phyloP scores from a whole-genome alignment of 1,284 basidiomycete species.

The Leccinum subrobustum region DNA sequence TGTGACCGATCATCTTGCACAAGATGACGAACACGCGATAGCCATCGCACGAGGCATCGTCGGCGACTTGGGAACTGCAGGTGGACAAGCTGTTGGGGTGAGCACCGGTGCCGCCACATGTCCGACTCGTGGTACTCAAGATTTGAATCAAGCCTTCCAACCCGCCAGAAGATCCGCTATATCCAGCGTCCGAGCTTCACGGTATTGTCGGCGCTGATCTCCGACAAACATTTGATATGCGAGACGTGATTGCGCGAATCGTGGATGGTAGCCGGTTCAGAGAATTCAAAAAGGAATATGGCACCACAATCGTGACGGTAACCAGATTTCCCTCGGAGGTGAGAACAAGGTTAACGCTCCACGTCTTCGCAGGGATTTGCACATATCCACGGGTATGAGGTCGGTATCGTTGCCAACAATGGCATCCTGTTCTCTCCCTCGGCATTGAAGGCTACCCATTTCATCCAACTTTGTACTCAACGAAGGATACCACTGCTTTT shows the following conservation, averaged over 20 bases:
- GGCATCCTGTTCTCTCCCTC: constrained; percentile 94
- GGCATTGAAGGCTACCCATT: constrained; percentile 91
- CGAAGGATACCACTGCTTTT: constrained; percentile 88
- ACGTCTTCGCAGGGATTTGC: constrained; percentile 73
- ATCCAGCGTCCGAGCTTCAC: constrained; percentile 79
- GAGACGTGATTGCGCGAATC: constrained; percentile 88
- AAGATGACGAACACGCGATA: constrained; percentile 88
- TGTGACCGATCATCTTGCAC: constrained; percentile 90
- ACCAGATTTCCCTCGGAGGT: constrained; percentile 19
- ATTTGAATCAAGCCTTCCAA: constrained; percentile 49
- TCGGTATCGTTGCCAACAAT: constrained; percentile 92
- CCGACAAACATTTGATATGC: constrained; percentile 88
- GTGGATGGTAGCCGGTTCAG: constrained; percentile 92
- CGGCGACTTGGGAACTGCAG: constrained; percentile 71
- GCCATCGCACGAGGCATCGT: constrained; percentile 81
- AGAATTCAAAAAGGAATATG: constrained; percentile 96
- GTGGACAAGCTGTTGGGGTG: constrained; percentile 49
- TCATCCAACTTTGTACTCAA: constrained; percentile 94
- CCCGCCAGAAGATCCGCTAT: constrained; percentile 72
- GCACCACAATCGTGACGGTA: constrained; percentile 86
- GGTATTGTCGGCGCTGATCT: constrained; percentile 91
- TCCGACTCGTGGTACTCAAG: constrained; percentile 12
- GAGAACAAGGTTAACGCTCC: constrained; percentile 6
- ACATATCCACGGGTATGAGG: constrained; percentile 83
- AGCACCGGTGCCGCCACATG: constrained; percentile 30